Base-by-base conservation (phyloP, 371 early-diverging fungal genomes). In the Dentiscutata heterogama region DNA sequence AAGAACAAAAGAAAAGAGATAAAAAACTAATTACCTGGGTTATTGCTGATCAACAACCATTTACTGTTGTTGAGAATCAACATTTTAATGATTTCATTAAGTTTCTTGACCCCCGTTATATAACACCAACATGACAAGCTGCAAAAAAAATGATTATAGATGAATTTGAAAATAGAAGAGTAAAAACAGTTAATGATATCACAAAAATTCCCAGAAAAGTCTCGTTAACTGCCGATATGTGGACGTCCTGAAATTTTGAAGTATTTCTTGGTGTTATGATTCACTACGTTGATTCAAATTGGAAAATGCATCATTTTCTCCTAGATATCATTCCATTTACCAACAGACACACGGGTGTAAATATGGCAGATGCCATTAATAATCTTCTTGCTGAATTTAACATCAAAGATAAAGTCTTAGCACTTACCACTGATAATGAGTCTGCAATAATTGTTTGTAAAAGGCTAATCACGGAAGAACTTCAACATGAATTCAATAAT, bases 381-480 rank as follows among this genome's bases (percentile, higher is more conserved):
- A 18, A 22, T 31, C 25, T 65, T 14, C 31, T 65, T 29, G 31
- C 10, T 31, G 65, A 65, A 18, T 65, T 31, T 65, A 35, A 65
- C 18, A 27, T 65, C 3, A 31, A 35, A 31, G 73, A 51, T 13
- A 75, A 75, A 75, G 61, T 27, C 16, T 58, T 75, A 20, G 76
- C 60, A 58, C 58, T 75, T 5, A 75, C 25, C 27, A 75, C 60
- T 11, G 60, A 75, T 20, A 75, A 75, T 60, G 76, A 18, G n/a
- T 14, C 35, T 0, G 22, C 76, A 58, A 75, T 75, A 60, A n/a
- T 75, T 29, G 29, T 18, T 29, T 13, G 22, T 31, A 11, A 31
- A 29, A 25, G 10, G 25, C 31, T 65, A 61, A n/a, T 74, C 2
- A 11, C 16, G 11, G 27, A 74, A 54, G 22, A 20, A 27, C 54